A percentile compares a stretch with the other conserved stretches of the same genome.
Evolutionary conservation across 345 rosid genomes (phyloP).

Genomic region (Abelmoschus esculentus): DNA sequence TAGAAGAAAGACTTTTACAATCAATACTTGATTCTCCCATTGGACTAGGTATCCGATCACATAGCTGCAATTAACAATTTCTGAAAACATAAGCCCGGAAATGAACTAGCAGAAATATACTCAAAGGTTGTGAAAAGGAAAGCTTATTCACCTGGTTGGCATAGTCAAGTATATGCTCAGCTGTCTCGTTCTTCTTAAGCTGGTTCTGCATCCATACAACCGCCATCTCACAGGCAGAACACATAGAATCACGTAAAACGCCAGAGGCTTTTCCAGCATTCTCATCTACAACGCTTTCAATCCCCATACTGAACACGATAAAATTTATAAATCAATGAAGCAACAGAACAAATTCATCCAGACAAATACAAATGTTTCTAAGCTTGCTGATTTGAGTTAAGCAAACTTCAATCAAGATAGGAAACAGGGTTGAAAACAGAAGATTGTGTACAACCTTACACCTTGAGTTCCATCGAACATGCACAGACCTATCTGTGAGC

Average conservation of each 20-base stretch:
- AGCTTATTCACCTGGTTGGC: constrained; percentile 36
- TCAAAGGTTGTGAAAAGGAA: background rate
- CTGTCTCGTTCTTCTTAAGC: constrained; percentile 47
- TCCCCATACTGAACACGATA: constrained; percentile 40
- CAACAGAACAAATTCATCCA: background rate
- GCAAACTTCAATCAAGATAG: background rate
- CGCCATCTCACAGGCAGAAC: constrained; percentile 57
- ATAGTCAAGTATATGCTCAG: constrained; percentile 40
- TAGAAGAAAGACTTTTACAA: constrained; percentile 38
- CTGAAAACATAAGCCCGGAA: background rate
- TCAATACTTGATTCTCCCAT: constrained; percentile 68
- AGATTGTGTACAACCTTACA: constrained; percentile 19
- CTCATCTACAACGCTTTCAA: constrained; percentile 46
- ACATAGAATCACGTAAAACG: constrained; percentile 37
- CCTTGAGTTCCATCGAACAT: constrained; percentile 44
- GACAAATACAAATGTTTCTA: background rate
- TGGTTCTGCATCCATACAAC: constrained; percentile 67
- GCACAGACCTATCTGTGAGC: constrained; percentile 56
- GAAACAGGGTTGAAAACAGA: background rate
- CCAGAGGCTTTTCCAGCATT: constrained; percentile 21
- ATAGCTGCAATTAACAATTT: constrained; percentile 35
- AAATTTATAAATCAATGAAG: background rate
- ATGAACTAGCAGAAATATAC: background rate
- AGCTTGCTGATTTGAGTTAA: background rate
- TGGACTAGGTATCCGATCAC: constrained; percentile 62